Evolutionary conservation across 2,329 filamentous ascomycete genomes (phyloP).

Genomic region (Xylaria sp.): DNA sequence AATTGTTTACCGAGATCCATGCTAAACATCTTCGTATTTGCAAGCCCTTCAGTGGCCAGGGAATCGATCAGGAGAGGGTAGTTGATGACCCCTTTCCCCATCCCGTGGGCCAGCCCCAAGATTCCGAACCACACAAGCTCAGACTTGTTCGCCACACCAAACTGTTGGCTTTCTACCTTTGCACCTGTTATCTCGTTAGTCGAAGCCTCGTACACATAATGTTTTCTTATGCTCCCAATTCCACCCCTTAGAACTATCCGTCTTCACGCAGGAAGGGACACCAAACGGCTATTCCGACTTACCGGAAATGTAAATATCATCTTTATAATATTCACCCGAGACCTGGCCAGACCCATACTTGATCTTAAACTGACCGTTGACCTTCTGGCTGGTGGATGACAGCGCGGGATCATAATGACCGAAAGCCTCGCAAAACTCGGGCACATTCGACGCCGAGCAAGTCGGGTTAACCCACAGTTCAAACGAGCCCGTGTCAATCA

Average conservation of each 20-base stretch:
- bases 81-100: slow-evolving; percentile 53
- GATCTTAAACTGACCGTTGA: slow-evolving; percentile 51
- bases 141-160: slow-evolving; percentile 60
- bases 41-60: slow-evolving; percentile 59
- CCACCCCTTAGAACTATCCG: too few relatives aligned
- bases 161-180: slow-evolving; percentile 59
- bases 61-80: slow-evolving; percentile 67
- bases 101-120: slow-evolving; percentile 61
- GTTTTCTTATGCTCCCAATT: not conserved
- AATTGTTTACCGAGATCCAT: slow-evolving; percentile 59
- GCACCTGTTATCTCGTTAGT: slow-evolving; percentile 45
- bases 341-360: slow-evolving; percentile 55
- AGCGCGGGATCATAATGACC: slow-evolving; percentile 58
- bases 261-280: not conserved
- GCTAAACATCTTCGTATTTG: slow-evolving; percentile 62
- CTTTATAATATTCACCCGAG: slow-evolving; percentile 59
- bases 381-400: slow-evolving; percentile 57
- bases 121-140: slow-evolving; percentile 64
- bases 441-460: slow-evolving; percentile 53
- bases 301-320: slow-evolving; percentile 60
- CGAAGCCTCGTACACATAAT: not conserved
- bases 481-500: slow-evolving; percentile 64
- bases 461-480: slow-evolving; percentile 67
- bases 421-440: slow-evolving; percentile 54
- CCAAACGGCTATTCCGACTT: slow-evolving; percentile 26